Evolutionary conservation across 139 green algal species (phyloP).

Genomic region (Chlorokybus atmophyticus): DNA sequence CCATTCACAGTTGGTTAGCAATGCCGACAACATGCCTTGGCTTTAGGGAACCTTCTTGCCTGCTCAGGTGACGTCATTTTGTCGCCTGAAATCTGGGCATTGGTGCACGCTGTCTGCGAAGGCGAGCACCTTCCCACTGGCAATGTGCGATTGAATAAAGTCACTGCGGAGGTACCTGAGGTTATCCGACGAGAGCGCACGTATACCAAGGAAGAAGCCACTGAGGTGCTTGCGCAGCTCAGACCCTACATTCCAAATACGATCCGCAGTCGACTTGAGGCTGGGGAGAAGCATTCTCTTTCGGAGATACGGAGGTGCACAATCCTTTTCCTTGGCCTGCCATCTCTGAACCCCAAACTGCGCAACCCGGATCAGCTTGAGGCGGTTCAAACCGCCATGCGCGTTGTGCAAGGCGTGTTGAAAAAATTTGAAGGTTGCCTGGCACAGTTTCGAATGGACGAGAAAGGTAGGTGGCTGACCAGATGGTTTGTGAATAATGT

Average conservation of each 20-base stretch:
- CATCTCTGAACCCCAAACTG: constrained; percentile 30
- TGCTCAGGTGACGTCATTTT: constrained; percentile 6
- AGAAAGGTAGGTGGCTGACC: constrained; percentile 50
- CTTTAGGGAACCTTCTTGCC: too few species aligned
- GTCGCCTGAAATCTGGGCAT: constrained; percentile 5
- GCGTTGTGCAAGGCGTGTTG: constrained; percentile 53
- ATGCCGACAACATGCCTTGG: too few species aligned
- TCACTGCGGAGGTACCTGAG: neutral
- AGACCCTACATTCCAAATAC: constrained; percentile 28
- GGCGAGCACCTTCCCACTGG: neutral
- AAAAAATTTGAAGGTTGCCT: constrained; percentile 49
- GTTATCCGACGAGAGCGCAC: neutral
- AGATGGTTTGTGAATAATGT: too few species aligned
- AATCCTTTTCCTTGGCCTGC: constrained; percentile 78
- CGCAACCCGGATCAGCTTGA: neutral
- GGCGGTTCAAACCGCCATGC: constrained; percentile 40
- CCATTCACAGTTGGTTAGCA: too few species aligned
- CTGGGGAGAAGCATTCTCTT: constrained; percentile 56
- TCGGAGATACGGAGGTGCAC: constrained; percentile 63
- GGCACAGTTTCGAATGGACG: constrained; percentile 68
- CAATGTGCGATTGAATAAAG: constrained; percentile 6
- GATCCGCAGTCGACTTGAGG: constrained; percentile 49
- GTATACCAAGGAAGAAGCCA: too few species aligned
- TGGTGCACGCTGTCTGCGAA: constrained; percentile 3
- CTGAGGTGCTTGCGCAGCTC: neutral